Base-by-base conservation (phyloP, 2,329 filamentous ascomycete species). In the Apiospora aurea region DNA sequence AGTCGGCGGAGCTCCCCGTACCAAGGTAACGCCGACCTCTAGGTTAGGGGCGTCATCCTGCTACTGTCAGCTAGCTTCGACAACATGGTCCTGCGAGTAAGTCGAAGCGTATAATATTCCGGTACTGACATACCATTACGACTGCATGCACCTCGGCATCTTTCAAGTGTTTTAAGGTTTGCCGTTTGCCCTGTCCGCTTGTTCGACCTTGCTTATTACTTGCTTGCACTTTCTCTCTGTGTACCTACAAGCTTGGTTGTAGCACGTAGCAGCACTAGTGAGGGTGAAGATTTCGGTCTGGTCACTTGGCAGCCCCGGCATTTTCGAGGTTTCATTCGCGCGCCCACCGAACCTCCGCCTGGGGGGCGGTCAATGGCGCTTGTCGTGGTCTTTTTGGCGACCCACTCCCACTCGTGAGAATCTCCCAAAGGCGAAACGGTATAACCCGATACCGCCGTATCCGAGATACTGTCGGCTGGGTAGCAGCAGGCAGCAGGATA, bases 1-100 rank as follows among this genome's bases (percentile, higher is more conserved):
- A 29, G 26, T 29, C 26, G 26, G 26, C 53, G 53, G 53, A 61
- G 29, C 21, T 61, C 29, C 29, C 57, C 41, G 34, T 24, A 68
- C n/a, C 34, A n/a, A 69, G 67, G 44, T 49, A 69, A 49, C 67
- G 21, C 44, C 43, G 34, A 41, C 57, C 21, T 64, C 57, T 41
- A 64, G 57, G 57, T 64, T 64, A 64, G 57, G 57, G 34, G 66
- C 66, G 44, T 68, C 43, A 46, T 47, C 43, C 64, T 68, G 53
- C 24, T 34, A 24, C 64, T 68, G 53, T 24, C 21, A 14, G 41
- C 66, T 68, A 34, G 66, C 43, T 47, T 53, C 44, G 44, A 41
- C 67, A 47, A 47, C 38, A 43, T 34, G 57, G n/a, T 41, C 34
- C 34, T 41, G 57, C 57, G 57, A 64, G 57, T 64, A 64, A 64